Conservation (phyloP, 768 basidiomycete species). For the Collybia sordida region DNA sequence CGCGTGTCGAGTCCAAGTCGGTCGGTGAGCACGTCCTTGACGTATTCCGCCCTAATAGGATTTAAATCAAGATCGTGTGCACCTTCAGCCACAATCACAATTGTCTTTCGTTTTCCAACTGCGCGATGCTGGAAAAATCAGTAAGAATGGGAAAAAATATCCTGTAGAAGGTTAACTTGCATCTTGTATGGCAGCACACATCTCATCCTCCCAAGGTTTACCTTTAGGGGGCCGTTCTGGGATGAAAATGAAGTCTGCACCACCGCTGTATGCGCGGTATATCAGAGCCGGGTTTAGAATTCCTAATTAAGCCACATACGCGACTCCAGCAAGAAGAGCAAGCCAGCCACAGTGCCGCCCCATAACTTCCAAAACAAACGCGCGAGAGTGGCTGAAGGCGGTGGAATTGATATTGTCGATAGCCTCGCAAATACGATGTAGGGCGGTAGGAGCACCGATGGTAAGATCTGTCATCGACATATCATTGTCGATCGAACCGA, state of each 20-base stretch:
- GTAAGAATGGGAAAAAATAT: background rate
- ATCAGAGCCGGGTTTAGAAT: background rate
- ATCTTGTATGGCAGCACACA: constrained; percentile 82
- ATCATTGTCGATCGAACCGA: constrained; percentile 99
- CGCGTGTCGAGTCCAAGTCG: constrained; percentile 91
- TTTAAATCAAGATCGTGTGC: constrained; percentile 86
- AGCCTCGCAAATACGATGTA: constrained; percentile 96
- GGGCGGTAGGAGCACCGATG: constrained; percentile 93
- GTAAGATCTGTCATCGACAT: constrained; percentile 98
- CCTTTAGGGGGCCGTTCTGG: constrained; percentile 85
- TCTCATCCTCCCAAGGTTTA: constrained; percentile 86
- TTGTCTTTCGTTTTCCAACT: constrained; percentile 95
- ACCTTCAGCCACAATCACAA: constrained; percentile 97
- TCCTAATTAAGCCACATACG: constrained; percentile 41
- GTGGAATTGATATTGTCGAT: constrained; percentile 99
- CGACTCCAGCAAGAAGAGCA: constrained; percentile 88
- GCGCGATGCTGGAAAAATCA: constrained; percentile 70
- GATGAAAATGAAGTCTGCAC: constrained; percentile 97
- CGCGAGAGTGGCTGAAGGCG: constrained; percentile 92
- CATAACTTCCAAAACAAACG: constrained; percentile 99
- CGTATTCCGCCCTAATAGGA: constrained; percentile 88
- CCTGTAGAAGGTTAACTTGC: constrained; percentile 41
- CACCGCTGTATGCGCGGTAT: constrained; percentile 47
- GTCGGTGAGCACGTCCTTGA: constrained; percentile 87
- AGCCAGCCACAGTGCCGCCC: constrained; percentile 99